A percentile compares a stretch with the other conserved stretches of the same genome.
These are phyloP conservation scores for Capsella rubella DNA, from an alignment of 441 rosid genomes.

Conservation along the genomic window DNA sequence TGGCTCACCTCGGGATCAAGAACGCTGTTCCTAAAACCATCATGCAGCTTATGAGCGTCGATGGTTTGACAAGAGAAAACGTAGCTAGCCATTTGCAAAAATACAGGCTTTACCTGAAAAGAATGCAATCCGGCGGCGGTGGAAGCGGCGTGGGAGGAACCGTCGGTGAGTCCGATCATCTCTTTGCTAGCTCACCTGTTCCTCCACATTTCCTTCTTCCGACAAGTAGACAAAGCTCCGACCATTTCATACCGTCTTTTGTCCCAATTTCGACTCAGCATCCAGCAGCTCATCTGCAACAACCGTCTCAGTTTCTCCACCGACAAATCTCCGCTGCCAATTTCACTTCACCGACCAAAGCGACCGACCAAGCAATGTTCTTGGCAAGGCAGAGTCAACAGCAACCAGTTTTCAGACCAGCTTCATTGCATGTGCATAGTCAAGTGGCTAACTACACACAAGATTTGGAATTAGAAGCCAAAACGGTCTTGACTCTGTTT, in stretches of 20 bases:
- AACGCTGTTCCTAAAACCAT: conserved; percentile 94
- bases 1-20: conserved; percentile 87
- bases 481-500: conserved; percentile 82
- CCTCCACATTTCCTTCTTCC: conserved; percentile 88
- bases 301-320: conserved; percentile 56
- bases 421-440: conserved; percentile 56
- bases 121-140: conserved; percentile 76
- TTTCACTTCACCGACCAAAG: conserved; percentile 47
- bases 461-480: conserved; percentile 75
- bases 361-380: conserved; percentile 65
- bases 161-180: conserved; percentile 71
- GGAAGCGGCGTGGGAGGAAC: conserved; percentile 48
- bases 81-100: conserved; percentile 95
- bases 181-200: conserved; percentile 88
- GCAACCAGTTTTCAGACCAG: conserved; percentile 61
- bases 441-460: conserved; percentile 46
- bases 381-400: conserved; percentile 61
- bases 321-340: conserved; percentile 60
- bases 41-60: conserved; percentile 96
- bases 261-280: conserved; percentile 69
- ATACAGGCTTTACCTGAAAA: conserved; percentile 75
- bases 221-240: conserved; percentile 62
- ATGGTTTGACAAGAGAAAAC: conserved; percentile 86
- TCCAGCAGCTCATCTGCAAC: conserved; percentile 54
- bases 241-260: conserved; percentile 68